Conservation (phyloP, 2,329 filamentous ascomycete species). For the Seiridium cupressi region DNA sequence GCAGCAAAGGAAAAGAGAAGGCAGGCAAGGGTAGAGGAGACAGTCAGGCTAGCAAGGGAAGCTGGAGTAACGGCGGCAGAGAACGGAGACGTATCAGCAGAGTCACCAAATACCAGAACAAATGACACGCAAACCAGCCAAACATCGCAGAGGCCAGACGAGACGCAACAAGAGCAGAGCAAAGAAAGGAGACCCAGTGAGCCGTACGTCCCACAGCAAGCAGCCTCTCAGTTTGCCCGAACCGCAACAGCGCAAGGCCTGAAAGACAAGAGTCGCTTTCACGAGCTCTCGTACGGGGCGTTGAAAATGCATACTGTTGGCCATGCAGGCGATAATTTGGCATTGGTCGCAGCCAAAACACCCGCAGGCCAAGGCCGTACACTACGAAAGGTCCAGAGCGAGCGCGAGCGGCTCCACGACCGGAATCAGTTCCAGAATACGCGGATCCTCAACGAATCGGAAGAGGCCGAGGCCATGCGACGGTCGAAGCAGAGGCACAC, state of each 20-base stretch:
- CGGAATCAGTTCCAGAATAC: constrained; percentile 44
- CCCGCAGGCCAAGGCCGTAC: constrained; percentile 33
- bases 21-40: constrained; percentile 23
- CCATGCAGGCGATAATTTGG: not conserved
- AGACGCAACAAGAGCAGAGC: no score
- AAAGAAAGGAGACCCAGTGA: not conserved
- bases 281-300: constrained; percentile 42
- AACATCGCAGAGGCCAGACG: not conserved
- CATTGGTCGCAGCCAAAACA: constrained; percentile 24
- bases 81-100: not conserved
- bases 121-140: not conserved
- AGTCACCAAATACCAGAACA: not conserved
- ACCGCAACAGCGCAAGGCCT: constrained; percentile 48
- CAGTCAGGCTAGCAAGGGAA: not conserved
- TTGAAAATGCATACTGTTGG: constrained; percentile 39
- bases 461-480: constrained; percentile 23
- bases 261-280: constrained; percentile 32
- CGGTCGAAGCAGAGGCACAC: constrained; percentile 1
- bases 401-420: constrained; percentile 35
- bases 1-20: constrained; percentile 33
- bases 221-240: constrained; percentile 52
- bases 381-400: constrained; percentile 35
- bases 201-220: constrained; percentile 49
- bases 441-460: constrained; percentile 33
- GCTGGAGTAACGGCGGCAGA: not conserved